Evolutionary conservation across 352 stramenopile species (phyloP), one percentile per base, ranked within the genome.

Genomic region (Peronospora destructor): DNA sequence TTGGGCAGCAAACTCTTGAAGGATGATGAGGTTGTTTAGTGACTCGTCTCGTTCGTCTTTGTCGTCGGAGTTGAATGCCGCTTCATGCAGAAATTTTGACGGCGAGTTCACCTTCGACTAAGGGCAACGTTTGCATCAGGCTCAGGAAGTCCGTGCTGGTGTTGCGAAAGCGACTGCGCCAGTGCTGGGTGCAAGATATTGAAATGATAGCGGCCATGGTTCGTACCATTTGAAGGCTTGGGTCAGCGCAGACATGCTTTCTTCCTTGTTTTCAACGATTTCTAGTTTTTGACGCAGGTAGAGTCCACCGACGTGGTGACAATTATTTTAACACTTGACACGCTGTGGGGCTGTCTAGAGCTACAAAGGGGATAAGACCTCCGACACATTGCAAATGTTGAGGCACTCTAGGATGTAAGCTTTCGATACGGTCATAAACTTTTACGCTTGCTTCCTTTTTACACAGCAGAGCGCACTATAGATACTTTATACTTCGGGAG

Each of bases 131-230:
- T 13, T 48, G 48, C 43, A 56, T 35, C 17, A 56, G 40, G 10
- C 56, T 41, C 29, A 59, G 25, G 35, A 55, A 50, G 42, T 59
- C 67, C 53, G 46, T 59, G 16, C 79, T 67, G 11, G 66, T 54
- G 58, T 70, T 84, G 35, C 35, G 35, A 23, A 64, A 79, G 34
- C 67, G 69, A 46, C 64, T 75, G 11, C 73, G 60, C 69, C 70
- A 81, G 25, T 61, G 65, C 39, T 73, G 66, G 35, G 56, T 77
- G 67, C 77, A 73, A 6, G 69, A 84, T 32, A 84, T 66, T 8
- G 73, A 69, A 47, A 84, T 69, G 48, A 84, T 64, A 23, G 67
- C 73, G 28, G 73, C 69, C 73, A 84, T 84, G 10, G 16, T 25
- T 19, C 42, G 17, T 13, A 36, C 11, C 7, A 29, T 8, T 29